Evolutionary conservation across 805 yeast genomes (phyloP).

Genomic region (Saccharomyces paradoxus): DNA sequence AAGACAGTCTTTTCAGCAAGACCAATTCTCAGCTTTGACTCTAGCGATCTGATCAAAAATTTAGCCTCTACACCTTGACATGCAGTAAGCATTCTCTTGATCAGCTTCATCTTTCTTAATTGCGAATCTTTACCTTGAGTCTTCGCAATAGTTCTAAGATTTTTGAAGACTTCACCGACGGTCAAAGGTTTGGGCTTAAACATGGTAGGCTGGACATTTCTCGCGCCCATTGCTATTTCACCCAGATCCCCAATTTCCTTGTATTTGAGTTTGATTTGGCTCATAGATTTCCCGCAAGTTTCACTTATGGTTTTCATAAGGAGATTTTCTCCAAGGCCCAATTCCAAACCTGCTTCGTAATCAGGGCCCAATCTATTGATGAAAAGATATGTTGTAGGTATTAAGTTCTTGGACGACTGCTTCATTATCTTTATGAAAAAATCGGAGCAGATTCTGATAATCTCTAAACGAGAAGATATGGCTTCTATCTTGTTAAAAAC

Average conservation of each 20-base stretch:
- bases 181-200: slow-evolving; percentile 81
- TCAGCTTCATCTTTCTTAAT: slow-evolving; percentile 62
- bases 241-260: slow-evolving; percentile 86
- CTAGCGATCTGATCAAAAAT: slow-evolving; percentile 79
- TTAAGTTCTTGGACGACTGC: slow-evolving; percentile 45
- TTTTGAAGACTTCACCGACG: slow-evolving; percentile 62
- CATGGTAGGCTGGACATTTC: slow-evolving; percentile 85
- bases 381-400: slow-evolving; percentile 71
- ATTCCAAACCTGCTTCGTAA: slow-evolving; percentile 78
- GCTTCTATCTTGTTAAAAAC: slow-evolving; percentile 72
- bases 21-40: slow-evolving; percentile 88
- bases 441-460: slow-evolving; percentile 64
- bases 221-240: slow-evolving; percentile 71
- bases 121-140: slow-evolving; percentile 79
- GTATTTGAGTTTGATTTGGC: slow-evolving; percentile 66
- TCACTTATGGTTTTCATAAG: slow-evolving; percentile 83
- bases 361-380: slow-evolving; percentile 92
- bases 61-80: slow-evolving; percentile 85
- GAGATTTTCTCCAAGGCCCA: slow-evolving; percentile 88
- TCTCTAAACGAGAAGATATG: slow-evolving; percentile 77
- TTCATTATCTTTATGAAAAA: slow-evolving; percentile 60
- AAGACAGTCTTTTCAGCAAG: slow-evolving; percentile 90
- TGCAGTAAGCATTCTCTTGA: slow-evolving; percentile 77
- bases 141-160: slow-evolving; percentile 68
- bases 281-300: slow-evolving; percentile 72